Base-by-base conservation (phyloP, 176 grass and related monocot genomes). In the Themeda triandra region DNA sequence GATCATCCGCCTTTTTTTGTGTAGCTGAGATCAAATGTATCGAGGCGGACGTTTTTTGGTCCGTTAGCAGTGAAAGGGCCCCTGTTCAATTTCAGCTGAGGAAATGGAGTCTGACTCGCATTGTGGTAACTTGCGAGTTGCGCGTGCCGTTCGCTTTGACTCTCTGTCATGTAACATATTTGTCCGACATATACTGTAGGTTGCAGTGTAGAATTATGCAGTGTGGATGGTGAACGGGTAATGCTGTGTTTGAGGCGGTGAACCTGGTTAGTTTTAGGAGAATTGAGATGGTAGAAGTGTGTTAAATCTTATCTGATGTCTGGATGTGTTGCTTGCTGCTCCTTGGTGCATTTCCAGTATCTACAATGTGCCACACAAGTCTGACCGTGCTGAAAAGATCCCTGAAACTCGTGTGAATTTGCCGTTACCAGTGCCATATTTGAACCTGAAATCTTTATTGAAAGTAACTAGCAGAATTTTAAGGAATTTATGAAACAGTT, bases 101-200 rank as follows among this genome's bases (percentile, higher is more conserved):
- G 71, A 69, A 51, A 82, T 54, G 77, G 41, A 42, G 64, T 72
- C 21, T 56, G 25, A 29, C 45, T 41, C 25, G 8, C 9, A 35
- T 78, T 78, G 65, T 44, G 18, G 19, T 3, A 10, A 51, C 25
- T 71, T 89, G 71, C 25, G 23, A 24, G 54, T 59, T 59, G 54
- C 5, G 6, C 32, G 32, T 77, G 78, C 58, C 0, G 6, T 71
- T 64, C 31, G 14, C 5, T 39, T 66, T 66, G 79, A 66, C 78
- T 13, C 78, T 13, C 80, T 15, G 9, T 81, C 25, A 27, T 90
- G 73, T 86, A 59, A 73, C 79, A 86, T 86, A 86, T 64, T 83
- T 33, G n/a, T 81, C 19, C 19, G 10, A 40, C 42, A 21, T 64
- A 48, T 63, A 81, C 31, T 51, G 70, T 85, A 85, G n/a, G 48